Evolutionary conservation across 2,329 filamentous ascomycete genomes (phyloP), one percentile per base, ranked within the genome.

Genomic region (Trichoderma guizhouense): DNA sequence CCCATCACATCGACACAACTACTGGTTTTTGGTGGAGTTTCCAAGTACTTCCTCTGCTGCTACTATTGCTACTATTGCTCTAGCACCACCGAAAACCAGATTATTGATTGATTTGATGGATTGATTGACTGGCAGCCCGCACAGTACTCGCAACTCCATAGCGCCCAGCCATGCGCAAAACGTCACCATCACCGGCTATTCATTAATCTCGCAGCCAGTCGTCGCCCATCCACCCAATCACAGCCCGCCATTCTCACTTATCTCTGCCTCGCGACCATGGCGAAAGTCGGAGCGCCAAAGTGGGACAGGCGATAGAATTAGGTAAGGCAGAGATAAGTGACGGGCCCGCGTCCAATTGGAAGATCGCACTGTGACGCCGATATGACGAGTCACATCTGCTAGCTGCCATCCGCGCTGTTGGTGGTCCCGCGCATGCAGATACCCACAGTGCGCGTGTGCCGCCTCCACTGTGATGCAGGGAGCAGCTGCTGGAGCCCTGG

Each of bases 291-390:
- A 61, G 66, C 55, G 26, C n/a, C 36, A 39, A n/a, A 30, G 64
- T 43, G 66, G 66, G 66, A 53, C 66, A 62, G 66, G 57, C 55
- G 57, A 69, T 69, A 18, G n/a, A 69, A 69, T 69, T 69, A 69
- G 39, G 39, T 69, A 69, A 69, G 66, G 66, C 28, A 62, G 66
- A 69, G 66, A 69, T 69, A 69, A 69, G 57, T 53, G 66, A n/a
- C 43, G 66, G 14, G 47, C 36, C 12, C n/a, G 66, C 55, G 66
- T 32, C 66, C 66, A 69, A 69, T 69, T 21, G 66, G 30, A 69
- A 47, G 66, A 69, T 62, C 57, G 57, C 66, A 69, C 66, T 69
- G 66, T 69, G 57, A 62, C 57, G 66, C 26, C 15, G n/a, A 28
- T 26, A 28, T 69, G 66, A 69, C 66, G 57, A 69, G 66, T 69